Conservation (phyloP, 192 early-diverging fungal species). For the Backusella parvicylindrica region DNA sequence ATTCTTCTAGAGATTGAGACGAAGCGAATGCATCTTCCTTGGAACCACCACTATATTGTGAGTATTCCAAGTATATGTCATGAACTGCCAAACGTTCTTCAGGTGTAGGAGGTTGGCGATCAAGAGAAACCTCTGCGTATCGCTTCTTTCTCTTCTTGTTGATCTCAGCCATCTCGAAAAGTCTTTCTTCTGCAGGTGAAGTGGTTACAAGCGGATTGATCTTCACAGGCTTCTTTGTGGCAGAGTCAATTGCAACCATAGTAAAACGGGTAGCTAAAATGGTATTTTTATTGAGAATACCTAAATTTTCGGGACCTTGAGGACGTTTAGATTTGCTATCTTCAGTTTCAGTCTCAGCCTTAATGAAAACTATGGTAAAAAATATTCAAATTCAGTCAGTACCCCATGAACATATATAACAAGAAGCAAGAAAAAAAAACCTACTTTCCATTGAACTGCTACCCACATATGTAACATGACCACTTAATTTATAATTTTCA, state of each 20-base stretch:
- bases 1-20: constrained; percentile 11
- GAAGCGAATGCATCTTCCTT: background rate
- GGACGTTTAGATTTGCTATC: background rate
- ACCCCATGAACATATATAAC: background rate
- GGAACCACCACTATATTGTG: constrained; percentile 46
- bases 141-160: constrained; percentile 50
- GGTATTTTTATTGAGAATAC: constrained; percentile 32
- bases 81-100: constrained; percentile 82
- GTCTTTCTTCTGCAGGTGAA: constrained; percentile 65
- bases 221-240: constrained; percentile 63
- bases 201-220: constrained; percentile 77
- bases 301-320: constrained; percentile 8
- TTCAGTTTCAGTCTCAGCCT: constrained; percentile 52
- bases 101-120: constrained; percentile 67
- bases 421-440: background rate
- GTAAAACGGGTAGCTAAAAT: constrained; percentile 82
- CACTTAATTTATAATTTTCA: constrained; percentile 76
- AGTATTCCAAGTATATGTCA: constrained; percentile 70
- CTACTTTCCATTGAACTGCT: constrained; percentile 87
- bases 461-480: constrained; percentile 86
- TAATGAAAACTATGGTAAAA: constrained; percentile 46
- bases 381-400: background rate
- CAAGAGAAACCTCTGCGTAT: constrained; percentile 46
- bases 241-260: constrained; percentile 83
- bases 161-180: constrained; percentile 69